Percentiles rank a stretch among this genome's conserved stretches.
phyloP scores from a whole-genome alignment of 108 stramenopile genomes.

The Cyclotella cryptica region DNA sequence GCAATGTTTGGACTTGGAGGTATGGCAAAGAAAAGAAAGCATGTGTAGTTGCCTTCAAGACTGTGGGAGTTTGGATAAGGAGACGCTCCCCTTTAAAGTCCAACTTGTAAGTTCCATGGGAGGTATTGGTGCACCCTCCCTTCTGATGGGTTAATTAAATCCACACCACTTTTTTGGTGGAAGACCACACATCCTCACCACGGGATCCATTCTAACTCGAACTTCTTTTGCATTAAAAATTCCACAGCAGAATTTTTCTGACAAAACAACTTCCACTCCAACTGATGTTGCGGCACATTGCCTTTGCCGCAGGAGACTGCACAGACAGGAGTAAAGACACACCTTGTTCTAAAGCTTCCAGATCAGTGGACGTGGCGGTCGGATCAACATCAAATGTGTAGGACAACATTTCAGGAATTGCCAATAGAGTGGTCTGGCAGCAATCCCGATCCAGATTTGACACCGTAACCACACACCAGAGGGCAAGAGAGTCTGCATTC shows the following conservation, averaged over 20 bases:
- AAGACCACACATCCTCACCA: slow-evolving; percentile 1
- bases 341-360: neutral
- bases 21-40: slow-evolving; percentile 5
- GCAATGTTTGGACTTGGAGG: too few relatives aligned
- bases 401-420: neutral
- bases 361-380: neutral
- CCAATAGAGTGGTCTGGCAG: neutral
- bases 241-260: neutral
- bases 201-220: neutral
- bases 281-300: neutral
- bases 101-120: neutral
- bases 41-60: neutral
- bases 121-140: slow-evolving; percentile 2
- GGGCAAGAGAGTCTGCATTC: neutral
- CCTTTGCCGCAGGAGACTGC: neutral
- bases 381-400: neutral
- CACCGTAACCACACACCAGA: neutral
- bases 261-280: neutral
- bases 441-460: neutral
- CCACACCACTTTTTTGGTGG: neutral
- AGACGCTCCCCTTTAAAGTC: neutral
- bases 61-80: neutral
- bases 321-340: neutral
- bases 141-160: too few relatives aligned
- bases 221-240: neutral